Conservation (phyloP, 768 basidiomycete species). For the Cystobasidium ongulense region DNA sequence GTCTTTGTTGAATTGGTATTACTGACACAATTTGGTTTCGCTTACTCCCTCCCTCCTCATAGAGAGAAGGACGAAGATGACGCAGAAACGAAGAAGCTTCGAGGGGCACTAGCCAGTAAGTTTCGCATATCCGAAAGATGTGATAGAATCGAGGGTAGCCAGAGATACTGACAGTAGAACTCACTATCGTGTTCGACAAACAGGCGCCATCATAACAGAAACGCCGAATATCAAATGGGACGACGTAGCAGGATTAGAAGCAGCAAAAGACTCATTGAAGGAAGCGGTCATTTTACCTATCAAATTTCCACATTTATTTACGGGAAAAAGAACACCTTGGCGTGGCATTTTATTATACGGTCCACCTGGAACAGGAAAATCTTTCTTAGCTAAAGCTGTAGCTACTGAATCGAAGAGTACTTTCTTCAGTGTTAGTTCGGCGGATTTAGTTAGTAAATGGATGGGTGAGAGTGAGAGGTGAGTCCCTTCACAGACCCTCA, state of each 20-base stretch:
- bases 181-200: background rate
- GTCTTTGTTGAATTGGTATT: background rate
- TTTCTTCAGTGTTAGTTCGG: slow-evolving; percentile 91
- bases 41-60: background rate
- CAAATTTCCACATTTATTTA: slow-evolving; percentile 97
- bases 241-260: slow-evolving; percentile 92
- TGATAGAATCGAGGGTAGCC: background rate
- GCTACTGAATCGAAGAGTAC: slow-evolving; percentile 99
- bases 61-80: slow-evolving; percentile 60
- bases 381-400: slow-evolving; percentile 92
- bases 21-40: background rate
- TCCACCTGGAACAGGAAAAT: slow-evolving; percentile 95
- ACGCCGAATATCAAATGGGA: slow-evolving; percentile 97
- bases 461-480: slow-evolving; percentile 97
- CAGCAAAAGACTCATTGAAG: slow-evolving; percentile 88
- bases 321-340: slow-evolving; percentile 97
- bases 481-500: slow-evolving; percentile 40
- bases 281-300: slow-evolving; percentile 99
- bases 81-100: slow-evolving; percentile 88
- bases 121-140: background rate
- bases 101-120: slow-evolving; percentile 67
- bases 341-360: slow-evolving; percentile 90
- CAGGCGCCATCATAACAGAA: slow-evolving; percentile 75
- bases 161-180: background rate
- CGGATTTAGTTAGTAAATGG: slow-evolving; percentile 97